Evolutionary conservation across 306 rosid genomes (phyloP), one percentile per base, ranked within the genome.

Genomic region (Malus sieversii): DNA sequence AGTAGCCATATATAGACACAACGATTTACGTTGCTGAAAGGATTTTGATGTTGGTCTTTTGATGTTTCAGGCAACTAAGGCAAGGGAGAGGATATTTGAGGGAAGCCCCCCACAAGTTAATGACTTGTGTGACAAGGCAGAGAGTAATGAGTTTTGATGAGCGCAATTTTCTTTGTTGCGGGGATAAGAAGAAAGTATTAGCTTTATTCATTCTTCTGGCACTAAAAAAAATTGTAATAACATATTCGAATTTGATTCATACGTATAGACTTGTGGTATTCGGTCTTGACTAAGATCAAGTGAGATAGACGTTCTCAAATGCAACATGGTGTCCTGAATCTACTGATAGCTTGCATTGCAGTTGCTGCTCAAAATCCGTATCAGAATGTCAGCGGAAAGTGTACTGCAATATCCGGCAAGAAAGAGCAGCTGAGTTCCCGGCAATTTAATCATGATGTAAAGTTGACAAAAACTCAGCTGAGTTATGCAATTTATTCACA

Each of bases 41-140:
- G 74, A 58, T 71, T 45, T 25, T 72, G 13, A 52, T 62, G 65
- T 71, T 48, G 14, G n/a, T 4, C 22, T 25, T 59, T 27, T 30
- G 3, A 32, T 74, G 46, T 53, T 63, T 13, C 71, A 82, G 86
- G 83, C 78, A 19, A 70, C 44, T 20, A 77, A 70, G n/a, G 80
- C 83, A 64, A 82, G 80, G 83, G 80, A 75, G 74, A 82, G 86
- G 68, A 13, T 78, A 67, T 78, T 75, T 65, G 71, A 70, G 53
- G 86, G 82, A 55, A 27, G 81, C 22, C 15, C 35, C 18, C 11
- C 67, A 40, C 38, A 11, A 23, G n/a, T 20, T 23, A 71, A 71
- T 61, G 77, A 66, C 51, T 33, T 67, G 33, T 8, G 53, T 45
- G 6, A 7, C 29, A 38, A 66, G 48, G 51, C 48, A 35, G 46